Evolutionary conservation across 768 basidiomycete genomes (phyloP), one percentile per base, ranked within the genome.

Genomic region (Phallus indusiatus): DNA sequence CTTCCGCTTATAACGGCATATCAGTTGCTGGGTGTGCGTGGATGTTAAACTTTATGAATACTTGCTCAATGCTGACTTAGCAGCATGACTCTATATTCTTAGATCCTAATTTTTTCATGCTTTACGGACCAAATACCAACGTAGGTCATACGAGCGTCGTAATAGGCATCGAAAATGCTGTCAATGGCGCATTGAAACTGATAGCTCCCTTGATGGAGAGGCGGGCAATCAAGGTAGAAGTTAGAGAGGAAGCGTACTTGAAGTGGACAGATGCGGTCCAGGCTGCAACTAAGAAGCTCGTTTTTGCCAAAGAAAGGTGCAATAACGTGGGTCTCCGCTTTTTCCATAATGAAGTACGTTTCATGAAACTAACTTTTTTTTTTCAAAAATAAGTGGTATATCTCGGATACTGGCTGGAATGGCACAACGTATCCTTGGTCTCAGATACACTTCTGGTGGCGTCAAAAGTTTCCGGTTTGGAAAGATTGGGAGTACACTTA

Each of bases 181-280:
- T 62, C 3, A 55, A 49, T 24, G 52, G 35, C 52, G 22, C 51
- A 17, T 20, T 61, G 6, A 64, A 58, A 14, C 53, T 67, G 14
- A 14, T 65, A 54, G 33, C 48, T 35, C 66, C 63, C 36, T 47
- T 60, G 11, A 55, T 64, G 17, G 14, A 53, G 17, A 47, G 57
- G 37, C 20, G 36, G 7, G 58, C 57, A 12, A 28, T 63, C 1
- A 59, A 36, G 34, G 63, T 67, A 49, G 67, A 65, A 47, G 65
- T 67, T 8, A 65, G 54, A 11, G 33, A 46, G 6, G 21, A 21
- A 8, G 67, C 65, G 1, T 63, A 66, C 20, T 53, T 53, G 28
- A 21, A 50, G 17, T 63, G 59, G 58, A 55, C 55, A 33, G 18
- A 20, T 0, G 12, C n/a, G 0, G 36, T 68, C 21, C 56, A 66